These are phyloP conservation scores for Balansia obtecta DNA, from an alignment of 2,329 filamentous ascomycete genomes.

Conservation along the genomic window DNA sequence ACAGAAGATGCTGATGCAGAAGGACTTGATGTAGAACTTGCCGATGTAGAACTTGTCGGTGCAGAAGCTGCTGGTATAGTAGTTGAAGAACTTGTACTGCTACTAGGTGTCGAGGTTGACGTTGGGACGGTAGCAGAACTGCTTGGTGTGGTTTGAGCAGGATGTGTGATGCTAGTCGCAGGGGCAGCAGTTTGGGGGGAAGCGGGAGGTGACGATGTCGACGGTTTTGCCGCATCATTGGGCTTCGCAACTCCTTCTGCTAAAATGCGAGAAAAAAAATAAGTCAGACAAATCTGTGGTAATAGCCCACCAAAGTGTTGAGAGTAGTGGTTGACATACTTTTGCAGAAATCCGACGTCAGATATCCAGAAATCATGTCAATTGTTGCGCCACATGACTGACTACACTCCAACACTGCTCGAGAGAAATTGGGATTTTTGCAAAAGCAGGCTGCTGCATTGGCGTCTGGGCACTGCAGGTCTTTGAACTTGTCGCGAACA, in stretches of 20 bases:
- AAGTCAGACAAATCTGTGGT: neutral
- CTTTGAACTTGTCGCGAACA: slow-evolving; percentile 11
- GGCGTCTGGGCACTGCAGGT: slow-evolving; percentile 16
- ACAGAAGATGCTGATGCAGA: neutral
- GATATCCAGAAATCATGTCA: slow-evolving; percentile 10
- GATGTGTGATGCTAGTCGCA: neutral
- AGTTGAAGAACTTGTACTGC: neutral
- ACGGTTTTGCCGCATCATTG: neutral
- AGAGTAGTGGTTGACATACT: slow-evolving; percentile 9
- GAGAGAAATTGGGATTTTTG: slow-evolving; percentile 18
- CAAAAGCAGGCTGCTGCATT: slow-evolving; percentile 28
- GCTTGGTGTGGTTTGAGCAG: neutral
- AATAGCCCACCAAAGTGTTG: neutral
- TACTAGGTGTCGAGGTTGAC: neutral
- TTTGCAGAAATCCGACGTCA: slow-evolving; percentile 13
- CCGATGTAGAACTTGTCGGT: neutral
- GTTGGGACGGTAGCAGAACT: neutral
- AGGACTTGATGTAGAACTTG: neutral
- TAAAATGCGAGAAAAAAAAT: neutral
- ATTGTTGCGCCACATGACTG: slow-evolving; percentile 14
- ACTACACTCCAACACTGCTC: slow-evolving; percentile 28
- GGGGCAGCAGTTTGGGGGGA: neutral
- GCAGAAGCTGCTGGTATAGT: neutral
- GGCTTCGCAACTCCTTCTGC: slow-evolving; percentile 1
- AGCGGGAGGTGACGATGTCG: neutral